phyloP scores from a whole-genome alignment of 2,329 filamentous ascomycete genomes.

The Calonectria honghensis region DNA sequence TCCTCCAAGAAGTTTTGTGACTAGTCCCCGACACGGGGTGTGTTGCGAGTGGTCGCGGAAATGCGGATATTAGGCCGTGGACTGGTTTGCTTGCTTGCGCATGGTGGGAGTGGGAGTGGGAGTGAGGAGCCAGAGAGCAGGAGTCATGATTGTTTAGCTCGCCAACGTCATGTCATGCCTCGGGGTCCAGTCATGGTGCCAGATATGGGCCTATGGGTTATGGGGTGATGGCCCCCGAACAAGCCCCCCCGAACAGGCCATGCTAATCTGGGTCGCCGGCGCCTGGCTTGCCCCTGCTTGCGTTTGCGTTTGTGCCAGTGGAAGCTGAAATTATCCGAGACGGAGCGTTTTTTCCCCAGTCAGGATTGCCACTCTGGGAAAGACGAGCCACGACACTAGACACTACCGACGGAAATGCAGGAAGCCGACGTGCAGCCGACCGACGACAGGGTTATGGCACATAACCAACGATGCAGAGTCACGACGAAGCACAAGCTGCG shows the following conservation, averaged over 20 bases:
- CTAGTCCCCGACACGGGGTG: constrained; percentile 3
- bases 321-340: constrained; percentile 26
- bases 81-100: no score
- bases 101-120: background rate
- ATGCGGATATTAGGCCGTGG: background rate
- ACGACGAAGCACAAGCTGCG: constrained; percentile 11
- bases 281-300: background rate
- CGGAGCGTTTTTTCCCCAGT: background rate
- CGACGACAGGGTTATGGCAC: constrained; percentile 8
- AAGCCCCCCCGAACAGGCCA: constrained; percentile 7
- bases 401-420: constrained; percentile 21
- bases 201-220: constrained; percentile 25
- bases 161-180: constrained; percentile 18
- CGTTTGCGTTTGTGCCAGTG: background rate
- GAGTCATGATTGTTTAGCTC: constrained; percentile 6
- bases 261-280: constrained; percentile 14
- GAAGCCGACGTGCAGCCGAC: constrained; percentile 31
- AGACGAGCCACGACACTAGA: background rate
- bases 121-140: background rate
- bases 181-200: constrained; percentile 14
- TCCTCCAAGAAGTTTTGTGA: background rate
- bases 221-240: constrained; percentile 30
- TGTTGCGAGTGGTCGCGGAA: constrained; percentile 1
- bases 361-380: constrained; percentile 15
- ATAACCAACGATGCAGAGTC: background rate